Percentiles rank a stretch among this genome's conserved stretches.
Conservation (phyloP, 768 basidiomycete genomes). For the Suillus americanus region DNA sequence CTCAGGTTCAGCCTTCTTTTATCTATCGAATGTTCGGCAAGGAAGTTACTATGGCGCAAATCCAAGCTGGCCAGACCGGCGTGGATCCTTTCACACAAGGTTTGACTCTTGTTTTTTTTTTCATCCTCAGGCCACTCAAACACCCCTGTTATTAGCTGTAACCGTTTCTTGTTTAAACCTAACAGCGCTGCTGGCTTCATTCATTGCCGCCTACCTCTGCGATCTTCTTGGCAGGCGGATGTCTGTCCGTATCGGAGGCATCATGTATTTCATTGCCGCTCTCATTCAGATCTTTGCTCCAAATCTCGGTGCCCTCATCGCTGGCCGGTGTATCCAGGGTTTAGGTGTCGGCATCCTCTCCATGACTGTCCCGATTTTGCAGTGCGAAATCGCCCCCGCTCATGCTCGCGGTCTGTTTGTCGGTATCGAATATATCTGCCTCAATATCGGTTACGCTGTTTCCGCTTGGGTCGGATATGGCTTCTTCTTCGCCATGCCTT, state of each 20-base stretch:
- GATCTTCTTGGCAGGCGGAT: constrained; percentile 51
- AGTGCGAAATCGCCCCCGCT: constrained; percentile 48
- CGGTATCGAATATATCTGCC: constrained; percentile 52
- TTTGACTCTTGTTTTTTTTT: constrained; percentile 19
- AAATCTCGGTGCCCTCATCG: constrained; percentile 38
- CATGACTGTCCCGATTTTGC: constrained; percentile 50
- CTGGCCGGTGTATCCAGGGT: constrained; percentile 47
- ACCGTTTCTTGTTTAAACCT: constrained; percentile 50
- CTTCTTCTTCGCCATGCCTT: constrained; percentile 47
- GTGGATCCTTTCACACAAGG: constrained; percentile 48
- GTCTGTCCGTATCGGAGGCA: constrained; percentile 49
- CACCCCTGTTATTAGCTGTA: constrained; percentile 36
- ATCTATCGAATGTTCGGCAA: constrained; percentile 48
- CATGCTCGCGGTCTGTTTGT: constrained; percentile 52
- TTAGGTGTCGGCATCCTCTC: constrained; percentile 51
- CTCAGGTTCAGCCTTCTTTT: constrained; percentile 54
- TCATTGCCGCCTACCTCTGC: constrained; percentile 47
- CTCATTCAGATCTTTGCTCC: constrained; percentile 51
- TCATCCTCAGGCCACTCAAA: background rate
- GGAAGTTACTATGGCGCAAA: constrained; percentile 43
- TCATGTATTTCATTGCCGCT: constrained; percentile 48
- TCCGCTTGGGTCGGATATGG: constrained; percentile 50
- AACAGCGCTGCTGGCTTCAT: constrained; percentile 47
- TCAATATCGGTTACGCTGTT: constrained; percentile 50
- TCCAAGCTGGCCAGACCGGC: constrained; percentile 42